These are phyloP conservation scores for Neodidymelliopsis sp. DNA, from an alignment of 2,329 filamentous ascomycete species.

Conservation along the genomic window DNA sequence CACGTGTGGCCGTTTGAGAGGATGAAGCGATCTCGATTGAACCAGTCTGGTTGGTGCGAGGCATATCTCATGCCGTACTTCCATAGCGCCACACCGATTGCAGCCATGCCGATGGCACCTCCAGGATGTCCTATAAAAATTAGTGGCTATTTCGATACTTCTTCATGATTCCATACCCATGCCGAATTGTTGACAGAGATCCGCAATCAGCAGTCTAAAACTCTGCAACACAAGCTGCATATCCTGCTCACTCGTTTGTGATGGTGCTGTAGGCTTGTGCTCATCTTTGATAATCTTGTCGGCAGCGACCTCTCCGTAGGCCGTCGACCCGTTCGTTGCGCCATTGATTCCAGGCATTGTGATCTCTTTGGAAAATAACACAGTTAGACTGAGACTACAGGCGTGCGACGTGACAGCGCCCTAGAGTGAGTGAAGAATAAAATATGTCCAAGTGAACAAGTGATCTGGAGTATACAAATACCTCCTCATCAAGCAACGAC, in stretches of 20 bases:
- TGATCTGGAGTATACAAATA: conserved; percentile 1
- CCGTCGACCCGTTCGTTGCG: conserved; percentile 15
- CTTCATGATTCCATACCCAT: conserved; percentile 63
- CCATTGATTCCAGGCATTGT: conserved; percentile 6
- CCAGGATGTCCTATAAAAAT: conserved; percentile 35
- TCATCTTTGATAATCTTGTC: conserved; percentile 24
- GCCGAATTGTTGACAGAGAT: conserved; percentile 72
- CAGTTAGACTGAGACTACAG: not conserved
- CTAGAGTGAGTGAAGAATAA: not conserved
- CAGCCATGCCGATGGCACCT: conserved; percentile 67
- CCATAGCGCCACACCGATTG: conserved; percentile 67
- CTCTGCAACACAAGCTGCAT: conserved; percentile 60
- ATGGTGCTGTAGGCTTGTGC: conserved; percentile 22
- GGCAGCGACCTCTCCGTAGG: conserved; percentile 26
- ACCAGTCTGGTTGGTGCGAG: conserved; percentile 62
- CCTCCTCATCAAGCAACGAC: not conserved
- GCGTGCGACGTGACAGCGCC: not conserved
- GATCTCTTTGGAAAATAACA: not conserved
- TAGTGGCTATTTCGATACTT: conserved; percentile 28
- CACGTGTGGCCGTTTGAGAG: conserved; percentile 67
- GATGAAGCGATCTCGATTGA: conserved; percentile 69
- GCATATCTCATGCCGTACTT: conserved; percentile 69
- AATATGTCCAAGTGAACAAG: not conserved
- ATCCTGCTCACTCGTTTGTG: conserved; percentile 25
- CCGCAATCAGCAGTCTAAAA: conserved; percentile 70